phyloP scores from a whole-genome alignment of 1,284 basidiomycete species.

The Xerocomus amazonicus region DNA sequence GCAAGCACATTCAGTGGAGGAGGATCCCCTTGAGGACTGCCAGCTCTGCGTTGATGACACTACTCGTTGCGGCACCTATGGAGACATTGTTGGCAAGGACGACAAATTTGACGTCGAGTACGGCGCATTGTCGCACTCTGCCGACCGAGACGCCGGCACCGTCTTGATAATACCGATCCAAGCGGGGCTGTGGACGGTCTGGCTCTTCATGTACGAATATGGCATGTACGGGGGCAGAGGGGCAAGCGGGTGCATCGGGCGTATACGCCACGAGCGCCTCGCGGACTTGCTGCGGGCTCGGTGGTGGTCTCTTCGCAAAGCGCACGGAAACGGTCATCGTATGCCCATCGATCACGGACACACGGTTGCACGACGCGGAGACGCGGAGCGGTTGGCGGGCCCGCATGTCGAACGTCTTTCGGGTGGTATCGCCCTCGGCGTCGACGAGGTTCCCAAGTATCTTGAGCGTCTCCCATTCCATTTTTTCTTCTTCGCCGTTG shows the following conservation, averaged over 20 bases:
- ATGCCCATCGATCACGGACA: slow-evolving; percentile 92
- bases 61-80: slow-evolving; percentile 95
- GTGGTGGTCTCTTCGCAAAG: slow-evolving; percentile 79
- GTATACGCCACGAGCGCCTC: slow-evolving; percentile 76
- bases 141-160: slow-evolving; percentile 94
- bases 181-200: slow-evolving; percentile 91
- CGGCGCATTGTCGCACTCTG: slow-evolving; percentile 84
- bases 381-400: slow-evolving; percentile 75
- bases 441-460: slow-evolving; percentile 83
- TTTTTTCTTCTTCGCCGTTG: slow-evolving; percentile 96
- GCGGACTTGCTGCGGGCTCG: slow-evolving; percentile 84
- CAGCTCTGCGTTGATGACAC: slow-evolving; percentile 96
- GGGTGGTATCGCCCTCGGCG: slow-evolving; percentile 42
- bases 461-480: slow-evolving; percentile 98
- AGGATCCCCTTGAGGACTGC: slow-evolving; percentile 82
- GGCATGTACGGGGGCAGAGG: slow-evolving; percentile 83
- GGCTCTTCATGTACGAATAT: slow-evolving; percentile 90
- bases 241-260: slow-evolving; percentile 80
- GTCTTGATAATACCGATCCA: slow-evolving; percentile 89
- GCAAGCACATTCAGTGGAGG: background rate
- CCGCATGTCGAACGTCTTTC: slow-evolving; percentile 83
- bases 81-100: slow-evolving; percentile 94
- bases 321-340: slow-evolving; percentile 85
- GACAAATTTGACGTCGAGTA: slow-evolving; percentile 96
- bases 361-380: slow-evolving; percentile 89